These are phyloP conservation scores for Zygotorulaspora sp. DNA, from an alignment of 805 yeast species.

Conservation along the genomic window DNA sequence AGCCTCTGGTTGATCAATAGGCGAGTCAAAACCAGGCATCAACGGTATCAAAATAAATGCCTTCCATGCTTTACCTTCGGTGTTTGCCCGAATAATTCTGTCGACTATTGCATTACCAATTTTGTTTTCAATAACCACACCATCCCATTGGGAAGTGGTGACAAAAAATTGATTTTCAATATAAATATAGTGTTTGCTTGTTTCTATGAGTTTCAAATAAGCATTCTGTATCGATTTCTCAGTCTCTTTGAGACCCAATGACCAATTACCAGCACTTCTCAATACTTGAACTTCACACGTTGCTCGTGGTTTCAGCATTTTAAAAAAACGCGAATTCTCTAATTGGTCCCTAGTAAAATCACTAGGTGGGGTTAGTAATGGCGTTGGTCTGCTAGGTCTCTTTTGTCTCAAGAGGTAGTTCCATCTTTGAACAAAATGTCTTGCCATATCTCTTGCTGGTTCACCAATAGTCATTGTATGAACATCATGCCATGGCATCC, in stretches of 20 bases:
- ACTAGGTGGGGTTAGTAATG: constrained; percentile 86
- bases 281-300: constrained; percentile 88
- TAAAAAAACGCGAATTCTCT: constrained; percentile 43
- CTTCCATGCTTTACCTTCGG: constrained; percentile 73
- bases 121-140: constrained; percentile 76
- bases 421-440: constrained; percentile 98
- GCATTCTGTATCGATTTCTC: constrained; percentile 93
- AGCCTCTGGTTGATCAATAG: constrained; percentile 90
- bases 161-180: constrained; percentile 94
- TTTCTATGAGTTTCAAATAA: constrained; percentile 81
- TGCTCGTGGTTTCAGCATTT: constrained; percentile 51
- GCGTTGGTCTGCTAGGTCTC: constrained; percentile 90
- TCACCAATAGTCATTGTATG: constrained; percentile 95
- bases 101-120: constrained; percentile 96
- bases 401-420: constrained; percentile 88
- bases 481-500: constrained; percentile 99
- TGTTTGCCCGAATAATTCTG: constrained; percentile 83
- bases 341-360: constrained; percentile 75
- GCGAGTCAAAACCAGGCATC: constrained; percentile 96
- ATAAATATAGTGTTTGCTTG: constrained; percentile 88
- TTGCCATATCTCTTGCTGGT: constrained; percentile 83
- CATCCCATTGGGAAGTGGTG: constrained; percentile 82
- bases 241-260: constrained; percentile 76
- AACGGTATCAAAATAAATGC: constrained; percentile 89
- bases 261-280: constrained; percentile 91